Conservation (phyloP, 441 rosid genomes). For the Populus hybrid region DNA sequence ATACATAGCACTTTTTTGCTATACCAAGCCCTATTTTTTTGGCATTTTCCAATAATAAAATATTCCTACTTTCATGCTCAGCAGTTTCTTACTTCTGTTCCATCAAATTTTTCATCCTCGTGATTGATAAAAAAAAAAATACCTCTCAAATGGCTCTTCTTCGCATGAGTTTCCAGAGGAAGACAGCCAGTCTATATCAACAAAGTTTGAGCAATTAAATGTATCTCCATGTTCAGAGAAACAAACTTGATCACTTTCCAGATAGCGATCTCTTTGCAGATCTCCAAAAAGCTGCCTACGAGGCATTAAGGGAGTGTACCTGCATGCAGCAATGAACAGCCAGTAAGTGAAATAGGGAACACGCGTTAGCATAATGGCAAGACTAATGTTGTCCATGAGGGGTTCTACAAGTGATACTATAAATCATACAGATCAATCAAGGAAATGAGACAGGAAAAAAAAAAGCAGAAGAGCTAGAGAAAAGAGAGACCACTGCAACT, state of each 20-base stretch:
- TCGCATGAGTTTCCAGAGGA: too few species aligned
- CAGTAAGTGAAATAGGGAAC: constrained; percentile 15
- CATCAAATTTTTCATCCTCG: not conserved
- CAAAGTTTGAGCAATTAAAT: too few species aligned
- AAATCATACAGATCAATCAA: too few species aligned
- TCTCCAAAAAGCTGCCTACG: constrained; percentile 67
- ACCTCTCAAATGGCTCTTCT: too few species aligned
- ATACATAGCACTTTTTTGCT: not conserved
- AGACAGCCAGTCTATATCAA: too few species aligned
- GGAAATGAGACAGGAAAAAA: not conserved
- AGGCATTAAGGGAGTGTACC: constrained; percentile 70
- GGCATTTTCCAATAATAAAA: not conserved
- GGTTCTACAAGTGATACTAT: not conserved
- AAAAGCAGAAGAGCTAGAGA: too few species aligned
- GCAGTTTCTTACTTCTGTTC: constrained; percentile 5
- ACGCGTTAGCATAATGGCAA: not conserved
- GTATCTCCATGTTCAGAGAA: too few species aligned
- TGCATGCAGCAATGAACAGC: constrained; percentile 20
- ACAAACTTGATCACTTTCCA: constrained; percentile 48
- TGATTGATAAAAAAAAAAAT: not conserved
- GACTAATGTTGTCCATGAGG: not conserved
- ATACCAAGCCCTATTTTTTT: not conserved
- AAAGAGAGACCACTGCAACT: not conserved
- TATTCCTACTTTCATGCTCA: not conserved
- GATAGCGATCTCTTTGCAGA: constrained; percentile 47